phyloP scores from a whole-genome alignment of 768 basidiomycete species.

The Antrodiella citrinella region DNA sequence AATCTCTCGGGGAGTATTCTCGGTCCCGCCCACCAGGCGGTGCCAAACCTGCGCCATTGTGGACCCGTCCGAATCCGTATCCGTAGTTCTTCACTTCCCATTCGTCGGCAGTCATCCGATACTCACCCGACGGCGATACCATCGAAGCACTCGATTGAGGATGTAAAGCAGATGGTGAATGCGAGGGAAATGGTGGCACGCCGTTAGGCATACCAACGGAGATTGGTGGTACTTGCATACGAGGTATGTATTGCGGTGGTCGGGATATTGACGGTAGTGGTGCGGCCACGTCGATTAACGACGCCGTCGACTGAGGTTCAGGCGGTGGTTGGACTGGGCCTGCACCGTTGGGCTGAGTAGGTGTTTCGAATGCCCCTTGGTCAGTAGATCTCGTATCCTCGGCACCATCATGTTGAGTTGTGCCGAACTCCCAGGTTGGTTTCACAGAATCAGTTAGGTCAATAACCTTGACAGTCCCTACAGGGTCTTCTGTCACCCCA shows the following conservation, averaged over 20 bases:
- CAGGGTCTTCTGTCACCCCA: not conserved
- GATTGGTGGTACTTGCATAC: not conserved
- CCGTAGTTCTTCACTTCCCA: constrained; percentile 57
- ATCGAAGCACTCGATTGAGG: constrained; percentile 1
- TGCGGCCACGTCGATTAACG: no score
- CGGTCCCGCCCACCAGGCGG: constrained; percentile 20
- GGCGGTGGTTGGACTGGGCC: no score
- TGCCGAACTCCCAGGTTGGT: constrained; percentile 53
- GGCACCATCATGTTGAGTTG: constrained; percentile 22
- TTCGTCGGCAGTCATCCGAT: constrained; percentile 20
- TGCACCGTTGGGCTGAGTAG: not conserved
- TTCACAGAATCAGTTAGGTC: constrained; percentile 7
- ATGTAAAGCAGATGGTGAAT: constrained; percentile 1
- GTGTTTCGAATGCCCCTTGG: not conserved
- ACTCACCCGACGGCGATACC: constrained; percentile 7
- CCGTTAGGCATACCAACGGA: constrained; percentile 1
- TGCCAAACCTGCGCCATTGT: constrained; percentile 24
- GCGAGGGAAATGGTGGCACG: constrained; percentile 1
- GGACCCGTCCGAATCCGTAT: constrained; percentile 48
- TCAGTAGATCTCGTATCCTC: not conserved
- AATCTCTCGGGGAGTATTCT: constrained; percentile 8
- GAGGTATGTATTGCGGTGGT: no score
- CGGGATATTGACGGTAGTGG: no score
- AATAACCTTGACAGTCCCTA: not conserved
- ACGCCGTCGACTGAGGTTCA: no score